Percentiles rank a stretch among this genome's conserved stretches.
Evolutionary conservation across 345 rosid genomes (phyloP).

Genomic region (Microcos paniculata): DNA sequence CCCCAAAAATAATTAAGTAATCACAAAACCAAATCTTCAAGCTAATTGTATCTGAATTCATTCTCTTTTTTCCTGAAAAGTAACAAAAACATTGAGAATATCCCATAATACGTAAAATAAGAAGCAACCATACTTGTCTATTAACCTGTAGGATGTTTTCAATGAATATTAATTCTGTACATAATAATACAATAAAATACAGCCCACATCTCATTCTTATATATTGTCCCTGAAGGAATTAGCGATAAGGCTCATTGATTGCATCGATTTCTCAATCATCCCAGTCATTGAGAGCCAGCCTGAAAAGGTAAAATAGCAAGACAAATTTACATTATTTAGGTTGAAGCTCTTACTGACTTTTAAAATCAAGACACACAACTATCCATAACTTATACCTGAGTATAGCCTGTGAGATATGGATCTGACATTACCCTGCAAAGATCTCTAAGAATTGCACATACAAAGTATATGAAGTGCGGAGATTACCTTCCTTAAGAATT

Average conservation of each 20-base stretch:
- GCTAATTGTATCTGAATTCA: too few relatives aligned
- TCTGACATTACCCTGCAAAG: constrained; percentile 97
- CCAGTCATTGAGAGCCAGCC: constrained; percentile 95
- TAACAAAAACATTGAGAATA: too few relatives aligned
- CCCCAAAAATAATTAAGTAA: too few relatives aligned
- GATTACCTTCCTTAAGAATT: too few relatives aligned
- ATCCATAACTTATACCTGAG: constrained; percentile 57
- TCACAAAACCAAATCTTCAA: too few relatives aligned
- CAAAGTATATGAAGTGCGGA: too few relatives aligned
- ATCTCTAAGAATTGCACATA: too few relatives aligned
- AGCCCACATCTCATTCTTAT: constrained; percentile 73
- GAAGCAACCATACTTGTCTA: constrained; percentile 83
- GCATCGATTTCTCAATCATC: constrained; percentile 98
- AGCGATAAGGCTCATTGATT: constrained; percentile 98
- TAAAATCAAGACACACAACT: background rate
- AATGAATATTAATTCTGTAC: background rate
- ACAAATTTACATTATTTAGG: constrained; percentile 15
- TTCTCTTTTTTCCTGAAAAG: too few relatives aligned
- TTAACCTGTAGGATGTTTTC: constrained; percentile 58
- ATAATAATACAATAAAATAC: background rate
- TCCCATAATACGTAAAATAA: too few relatives aligned
- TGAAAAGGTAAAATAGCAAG: constrained; percentile 28
- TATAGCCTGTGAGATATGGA: constrained; percentile 94
- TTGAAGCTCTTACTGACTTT: constrained; percentile 18
- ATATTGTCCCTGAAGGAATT: constrained; percentile 90